These are phyloP conservation scores for Lipomyces japonicus DNA, from an alignment of 805 yeast species.

Conservation along the genomic window DNA sequence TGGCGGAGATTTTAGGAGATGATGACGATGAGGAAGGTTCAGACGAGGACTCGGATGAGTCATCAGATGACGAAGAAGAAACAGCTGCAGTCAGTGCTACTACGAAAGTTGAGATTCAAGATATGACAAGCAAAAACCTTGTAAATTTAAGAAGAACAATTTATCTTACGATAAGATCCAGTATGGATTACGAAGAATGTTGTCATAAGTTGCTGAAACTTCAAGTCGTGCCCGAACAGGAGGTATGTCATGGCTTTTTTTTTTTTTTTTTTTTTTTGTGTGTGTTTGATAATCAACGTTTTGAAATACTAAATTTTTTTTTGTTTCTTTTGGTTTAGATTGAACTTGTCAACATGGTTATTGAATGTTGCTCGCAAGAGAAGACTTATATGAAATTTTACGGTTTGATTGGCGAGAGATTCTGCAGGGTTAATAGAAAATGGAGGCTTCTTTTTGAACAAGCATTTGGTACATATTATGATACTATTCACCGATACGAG, in stretches of 20 bases:
- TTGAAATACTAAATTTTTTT: neutral
- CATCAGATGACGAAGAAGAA: constrained; percentile 30
- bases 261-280: neutral
- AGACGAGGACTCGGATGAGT: constrained; percentile 24
- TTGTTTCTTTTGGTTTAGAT: too few species aligned
- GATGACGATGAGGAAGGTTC: constrained; percentile 28
- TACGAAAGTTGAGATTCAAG: constrained; percentile 44
- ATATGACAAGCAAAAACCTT: constrained; percentile 64
- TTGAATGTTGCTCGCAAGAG: constrained; percentile 81
- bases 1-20: constrained; percentile 47
- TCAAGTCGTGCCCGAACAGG: constrained; percentile 40
- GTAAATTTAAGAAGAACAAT: constrained; percentile 69
- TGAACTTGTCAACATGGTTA: constrained; percentile 64
- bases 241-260: constrained; percentile 31
- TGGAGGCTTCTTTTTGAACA: constrained; percentile 58
- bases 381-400: constrained; percentile 80
- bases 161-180: constrained; percentile 79
- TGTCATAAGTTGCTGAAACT: constrained; percentile 74
- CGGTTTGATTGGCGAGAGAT: constrained; percentile 69
- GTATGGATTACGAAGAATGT: constrained; percentile 89
- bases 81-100: constrained; percentile 28
- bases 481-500: constrained; percentile 60
- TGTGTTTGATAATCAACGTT: constrained; percentile 1
- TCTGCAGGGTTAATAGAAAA: constrained; percentile 47
- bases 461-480: constrained; percentile 56